These are phyloP conservation scores for Boletus vermiculosoides DNA, from an alignment of 768 basidiomycete species.

Conservation along the genomic window DNA sequence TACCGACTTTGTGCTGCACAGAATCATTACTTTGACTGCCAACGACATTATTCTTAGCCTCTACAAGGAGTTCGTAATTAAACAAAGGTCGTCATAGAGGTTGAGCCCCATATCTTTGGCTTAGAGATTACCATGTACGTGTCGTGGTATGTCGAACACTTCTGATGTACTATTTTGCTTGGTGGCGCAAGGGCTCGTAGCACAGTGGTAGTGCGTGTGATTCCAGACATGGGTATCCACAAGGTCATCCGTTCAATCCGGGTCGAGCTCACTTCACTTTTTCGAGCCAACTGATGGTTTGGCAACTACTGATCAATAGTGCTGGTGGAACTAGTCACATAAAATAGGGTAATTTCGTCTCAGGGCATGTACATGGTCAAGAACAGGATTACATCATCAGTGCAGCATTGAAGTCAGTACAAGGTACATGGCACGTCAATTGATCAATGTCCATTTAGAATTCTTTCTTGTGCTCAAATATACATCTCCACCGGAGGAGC, in stretches of 20 bases:
- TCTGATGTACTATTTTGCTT: too few relatives aligned
- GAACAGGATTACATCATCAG: neutral
- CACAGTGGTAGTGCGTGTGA: slow-evolving; percentile 37
- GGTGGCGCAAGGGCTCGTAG: slow-evolving; percentile 20
- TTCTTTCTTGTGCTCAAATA: slow-evolving; percentile 67
- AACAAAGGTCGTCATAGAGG: slow-evolving; percentile 12
- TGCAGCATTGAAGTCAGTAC: neutral
- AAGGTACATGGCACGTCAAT: slow-evolving; percentile 2
- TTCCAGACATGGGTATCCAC: slow-evolving; percentile 33
- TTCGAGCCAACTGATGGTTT: neutral
- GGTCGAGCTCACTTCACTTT: slow-evolving; percentile 33
- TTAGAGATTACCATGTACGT: neutral
- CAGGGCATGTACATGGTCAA: neutral
- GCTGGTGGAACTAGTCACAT: neutral
- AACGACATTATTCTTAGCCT: slow-evolving; percentile 76
- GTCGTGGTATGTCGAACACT: too few relatives aligned
- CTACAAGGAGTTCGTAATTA: slow-evolving; percentile 48
- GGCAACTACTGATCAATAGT: too few relatives aligned
- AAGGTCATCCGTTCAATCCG: slow-evolving; percentile 47
- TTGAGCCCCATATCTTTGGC: neutral
- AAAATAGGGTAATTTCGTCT: neutral
- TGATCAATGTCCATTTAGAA: slow-evolving; percentile 55
- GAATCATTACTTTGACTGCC: slow-evolving; percentile 87
- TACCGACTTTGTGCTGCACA: slow-evolving; percentile 29
- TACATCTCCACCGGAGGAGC: slow-evolving; percentile 58